These are phyloP conservation scores for Xylariaceae sp. DNA, from an alignment of 2,329 filamentous ascomycete genomes.

Conservation along the genomic window DNA sequence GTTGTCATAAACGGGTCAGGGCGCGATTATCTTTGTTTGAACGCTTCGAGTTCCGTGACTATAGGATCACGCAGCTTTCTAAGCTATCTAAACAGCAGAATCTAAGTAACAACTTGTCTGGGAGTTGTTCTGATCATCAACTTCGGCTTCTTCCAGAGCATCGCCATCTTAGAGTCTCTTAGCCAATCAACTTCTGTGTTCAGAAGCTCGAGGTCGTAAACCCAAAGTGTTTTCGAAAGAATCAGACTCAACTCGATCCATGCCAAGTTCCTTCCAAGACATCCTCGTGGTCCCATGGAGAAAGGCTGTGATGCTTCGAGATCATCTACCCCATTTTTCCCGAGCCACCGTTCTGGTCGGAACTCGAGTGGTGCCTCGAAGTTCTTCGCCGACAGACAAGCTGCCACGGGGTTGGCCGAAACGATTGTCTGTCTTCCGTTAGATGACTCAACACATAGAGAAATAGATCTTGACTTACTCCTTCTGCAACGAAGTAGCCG, in stretches of 20 bases:
- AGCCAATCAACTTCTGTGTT: not conserved
- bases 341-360: slow-evolving; percentile 20
- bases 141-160: not conserved
- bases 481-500: slow-evolving; percentile 16
- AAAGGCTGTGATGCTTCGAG: slow-evolving; percentile 20
- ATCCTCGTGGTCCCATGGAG: slow-evolving; percentile 2
- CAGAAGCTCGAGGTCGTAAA: not conserved
- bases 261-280: not conserved
- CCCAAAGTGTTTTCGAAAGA: slow-evolving; percentile 5
- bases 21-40: no score
- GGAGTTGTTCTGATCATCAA: no score
- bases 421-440: slow-evolving; percentile 11
- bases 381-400: slow-evolving; percentile 8
- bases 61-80: no score
- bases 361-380: slow-evolving; percentile 14
- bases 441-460: not conserved
- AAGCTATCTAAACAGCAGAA: no score
- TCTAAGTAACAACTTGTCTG: no score
- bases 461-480: slow-evolving; percentile 11
- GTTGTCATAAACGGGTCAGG: no score
- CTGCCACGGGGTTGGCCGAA: slow-evolving; percentile 18
- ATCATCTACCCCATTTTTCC: slow-evolving; percentile 4
- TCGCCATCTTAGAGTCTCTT: not conserved
- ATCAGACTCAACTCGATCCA: slow-evolving; percentile 15
- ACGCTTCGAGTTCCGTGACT: no score